Percentiles rank a stretch among this genome's conserved stretches.
phyloP scores from a whole-genome alignment of 2,329 filamentous ascomycete genomes.

The Trichoderma sp. region DNA sequence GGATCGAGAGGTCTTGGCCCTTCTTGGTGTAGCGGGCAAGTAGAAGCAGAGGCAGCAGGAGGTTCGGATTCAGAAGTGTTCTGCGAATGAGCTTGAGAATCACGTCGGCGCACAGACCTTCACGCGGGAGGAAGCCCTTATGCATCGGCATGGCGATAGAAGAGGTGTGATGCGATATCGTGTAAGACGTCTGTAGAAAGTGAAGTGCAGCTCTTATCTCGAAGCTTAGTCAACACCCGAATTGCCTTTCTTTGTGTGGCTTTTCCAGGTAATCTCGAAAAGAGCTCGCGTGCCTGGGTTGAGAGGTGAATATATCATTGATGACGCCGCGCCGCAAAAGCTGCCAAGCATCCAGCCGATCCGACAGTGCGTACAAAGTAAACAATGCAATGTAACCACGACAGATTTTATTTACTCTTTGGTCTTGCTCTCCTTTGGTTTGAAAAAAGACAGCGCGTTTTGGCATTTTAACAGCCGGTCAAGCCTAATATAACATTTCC shows the following conservation, averaged over 20 bases:
- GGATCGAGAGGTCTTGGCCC: slow-evolving; percentile 53
- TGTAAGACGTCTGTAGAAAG: not conserved
- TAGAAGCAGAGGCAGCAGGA: slow-evolving; percentile 62
- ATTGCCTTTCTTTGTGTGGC: not conserved
- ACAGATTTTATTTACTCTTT: not conserved
- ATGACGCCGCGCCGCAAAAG: not conserved
- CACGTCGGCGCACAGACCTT: slow-evolving; percentile 60
- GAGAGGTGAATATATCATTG: not conserved
- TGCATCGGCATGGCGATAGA: slow-evolving; percentile 39
- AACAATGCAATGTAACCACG: not conserved
- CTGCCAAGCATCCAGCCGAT: not conserved
- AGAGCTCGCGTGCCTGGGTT: not conserved
- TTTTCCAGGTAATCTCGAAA: not conserved
- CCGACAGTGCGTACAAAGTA: not conserved
- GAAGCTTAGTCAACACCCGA: not conserved
- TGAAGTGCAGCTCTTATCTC: not conserved
- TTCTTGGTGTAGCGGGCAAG: slow-evolving; percentile 61
- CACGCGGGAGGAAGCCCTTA: slow-evolving; percentile 52
- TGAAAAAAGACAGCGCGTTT: not conserved
- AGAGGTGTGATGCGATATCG: not conserved
- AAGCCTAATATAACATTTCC: slow-evolving; percentile 6
- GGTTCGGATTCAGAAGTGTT: slow-evolving; percentile 62
- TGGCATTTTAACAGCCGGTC: not conserved
- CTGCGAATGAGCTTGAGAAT: slow-evolving; percentile 54
- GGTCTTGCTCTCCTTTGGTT: not conserved